Evolutionary conservation across 768 basidiomycete species (phyloP), one percentile per base, ranked within the genome.

Genomic region (Naganishia vaughanmartiniae): DNA sequence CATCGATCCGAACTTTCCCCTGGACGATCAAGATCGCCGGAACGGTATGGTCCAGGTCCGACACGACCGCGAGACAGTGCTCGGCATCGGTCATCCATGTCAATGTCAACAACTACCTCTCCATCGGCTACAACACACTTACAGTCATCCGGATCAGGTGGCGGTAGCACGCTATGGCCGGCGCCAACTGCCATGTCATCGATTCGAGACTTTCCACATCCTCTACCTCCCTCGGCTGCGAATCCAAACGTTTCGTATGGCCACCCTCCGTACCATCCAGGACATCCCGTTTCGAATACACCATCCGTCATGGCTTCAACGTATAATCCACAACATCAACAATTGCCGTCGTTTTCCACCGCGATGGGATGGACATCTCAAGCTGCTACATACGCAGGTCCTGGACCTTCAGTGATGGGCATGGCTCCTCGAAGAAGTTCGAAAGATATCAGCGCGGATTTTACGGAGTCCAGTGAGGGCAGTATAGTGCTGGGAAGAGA

Each of bases 401-500:
- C 70, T 26, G 51, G 70, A 28, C 45, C 60, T 24, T 34, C 63
- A 30, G 17, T 42, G 12, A 31, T 45, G 45, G 24, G 19, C 12
- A 26, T 54, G 54, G 54, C 53, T 21, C 55, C 66, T n/a, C 46
- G n/a, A 14, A 39, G 46, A 28, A 36, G 36, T 14, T 30, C 66
- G 33, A 67, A 39, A 14, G 71, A 72, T 15, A 36, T 55, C 31
- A 55, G 56, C 34, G 68, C 56, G 7, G 54, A 58, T 14, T 58
- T 69, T n/a, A 57, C 31, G 17, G 67, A 69, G 54, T 69, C 67
- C 28, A 68, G 60, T 26, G 71, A 72, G 39, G 71, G 67, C 21
- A 72, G 71, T 42, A 69, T 67, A 10, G 54, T 72, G 24, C 51
- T 51, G 10, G 48, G 66, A 5, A 46, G 71, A 30, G 71, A 72